Evolutionary conservation across 2,329 filamentous ascomycete genomes (phyloP), one percentile per base, ranked within the genome.

Genomic region (Xylaria sp.): DNA sequence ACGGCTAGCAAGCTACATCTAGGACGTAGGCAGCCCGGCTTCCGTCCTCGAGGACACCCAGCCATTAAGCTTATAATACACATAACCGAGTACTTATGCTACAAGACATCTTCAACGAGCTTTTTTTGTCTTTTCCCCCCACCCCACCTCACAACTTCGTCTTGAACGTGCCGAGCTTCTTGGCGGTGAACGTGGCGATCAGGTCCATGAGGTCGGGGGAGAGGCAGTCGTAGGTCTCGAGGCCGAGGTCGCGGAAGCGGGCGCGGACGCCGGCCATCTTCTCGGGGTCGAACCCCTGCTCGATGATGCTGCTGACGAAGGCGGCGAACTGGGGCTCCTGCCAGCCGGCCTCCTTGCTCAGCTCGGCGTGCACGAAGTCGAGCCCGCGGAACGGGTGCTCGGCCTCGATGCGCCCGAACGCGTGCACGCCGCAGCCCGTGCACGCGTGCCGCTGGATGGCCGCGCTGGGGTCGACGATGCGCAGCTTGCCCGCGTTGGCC

Each of bases 241-340:
- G 71, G 0, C 86, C 86, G 17, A 81, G 61, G 1, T 67, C 63
- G 71, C 76, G 78, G 54, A 89, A 76, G 68, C 76, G 79, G 2
- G 55, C 60, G 39, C 86, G 75, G 2, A 89, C 80, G 17, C 75
- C 78, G 44, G 76, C 78, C 63, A 86, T 86, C 34, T 75, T 73
- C 16, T 72, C 67, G 0, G 85, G 81, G 43, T 79, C 70, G 62
- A 83, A 86, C 1, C 86, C 86, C 66, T 88, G 84, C 78, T 89
- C 86, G 54, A 89, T 87, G 54, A 88, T 83, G 51, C 80, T 85
- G 34, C 80, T 84, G 38, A 89, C 85, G 56, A 89, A 89, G 0
- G 80, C 86, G 2, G 86, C 86, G 61, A 89, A 89, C 65, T 88
- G 85, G 6, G 85, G 85, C 72, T 87, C 86, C 71, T 89, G 85